Base-by-base conservation (phyloP, 768 basidiomycete species). In the Tulasnella sp. region DNA sequence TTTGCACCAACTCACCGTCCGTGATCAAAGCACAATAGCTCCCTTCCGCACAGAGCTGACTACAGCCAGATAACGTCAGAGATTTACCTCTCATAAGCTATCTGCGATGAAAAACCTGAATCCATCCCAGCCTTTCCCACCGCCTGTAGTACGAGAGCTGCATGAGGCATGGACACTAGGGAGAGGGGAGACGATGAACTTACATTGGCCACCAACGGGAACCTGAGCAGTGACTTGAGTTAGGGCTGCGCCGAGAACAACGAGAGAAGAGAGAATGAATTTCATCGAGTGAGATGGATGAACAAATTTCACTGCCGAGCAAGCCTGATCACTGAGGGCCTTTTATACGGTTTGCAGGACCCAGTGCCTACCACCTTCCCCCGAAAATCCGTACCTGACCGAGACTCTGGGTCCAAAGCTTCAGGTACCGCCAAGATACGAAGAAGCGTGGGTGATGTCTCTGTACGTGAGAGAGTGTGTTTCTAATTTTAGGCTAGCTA, bases 261-360 rank as follows among this genome's bases (percentile, higher is more conserved):
- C 74, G 48, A 75, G 42, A 28, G 74, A 75, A 20, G 74, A 75
- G 48, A 75, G 74, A 44, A 41, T 22, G 74, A 44, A 16, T 34
- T 44, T 75, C 74, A 75, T 75, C 42, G 48, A 44, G 74, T 14
- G 37, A 28, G 44, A 16, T 18, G 14, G 40, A 75, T 75, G 42
- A 44, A 24, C 16, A 18, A 75, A 44, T 34, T 41, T 75, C 74
- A 12, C 64, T 69, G 31, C 31, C 34, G 64, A 34, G 18, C 64
- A 28, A 31, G 31, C 28, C 34, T 37, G 64, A 69, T 37, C 3
- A 69, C 12, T 31, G 64, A 31, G 28, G 34, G 34, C 64, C 9
- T 69, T 69, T 69, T 69, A 69, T 69, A 69, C 64, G 11, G 34
- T 69, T 31, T 31, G 31, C 28, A 16, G 18, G 31, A 31, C 64